Conservation (phyloP, 2,329 filamentous ascomycete genomes). For the Beauveria bassiana region DNA sequence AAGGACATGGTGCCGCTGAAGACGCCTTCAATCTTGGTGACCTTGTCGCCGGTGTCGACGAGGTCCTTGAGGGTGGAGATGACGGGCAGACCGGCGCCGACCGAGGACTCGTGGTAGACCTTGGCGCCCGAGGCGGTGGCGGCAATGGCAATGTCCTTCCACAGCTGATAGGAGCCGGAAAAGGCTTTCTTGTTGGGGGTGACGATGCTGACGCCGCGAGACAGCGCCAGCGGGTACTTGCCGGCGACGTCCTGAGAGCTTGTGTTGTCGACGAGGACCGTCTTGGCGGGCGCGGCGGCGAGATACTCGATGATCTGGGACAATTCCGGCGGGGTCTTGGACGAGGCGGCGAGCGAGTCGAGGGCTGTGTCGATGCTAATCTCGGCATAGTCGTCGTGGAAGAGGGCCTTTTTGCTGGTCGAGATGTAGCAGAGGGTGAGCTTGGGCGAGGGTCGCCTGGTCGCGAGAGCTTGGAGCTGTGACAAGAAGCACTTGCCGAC, state of each 20-base stretch:
- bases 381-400: slow-evolving; percentile 63
- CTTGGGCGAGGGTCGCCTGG: slow-evolving; percentile 59
- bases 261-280: slow-evolving; percentile 90
- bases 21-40: slow-evolving; percentile 90
- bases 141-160: slow-evolving; percentile 77
- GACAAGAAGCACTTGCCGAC: slow-evolving; percentile 86
- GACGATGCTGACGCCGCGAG: slow-evolving; percentile 78
- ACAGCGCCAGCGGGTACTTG: slow-evolving; percentile 72
- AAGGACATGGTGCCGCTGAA: slow-evolving; percentile 98
- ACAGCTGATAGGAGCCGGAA: slow-evolving; percentile 70
- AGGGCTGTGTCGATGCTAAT: slow-evolving; percentile 54
- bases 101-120: slow-evolving; percentile 91
- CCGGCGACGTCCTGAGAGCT: slow-evolving; percentile 81
- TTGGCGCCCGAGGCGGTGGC: slow-evolving; percentile 65
- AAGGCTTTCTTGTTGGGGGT: slow-evolving; percentile 99
- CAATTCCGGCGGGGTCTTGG: slow-evolving; percentile 57
- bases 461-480: slow-evolving; percentile 64
- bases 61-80: slow-evolving; percentile 91
- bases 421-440: slow-evolving; percentile 78
- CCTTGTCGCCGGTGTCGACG: slow-evolving; percentile 85
- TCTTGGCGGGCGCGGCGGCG: slow-evolving; percentile 65
- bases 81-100: slow-evolving; percentile 87
- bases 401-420: slow-evolving; percentile 76
- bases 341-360: slow-evolving; percentile 56
- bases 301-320: slow-evolving; percentile 72